phyloP scores from a whole-genome alignment of 2,329 filamentous ascomycete species.

The Trichoderma guizhouense region DNA sequence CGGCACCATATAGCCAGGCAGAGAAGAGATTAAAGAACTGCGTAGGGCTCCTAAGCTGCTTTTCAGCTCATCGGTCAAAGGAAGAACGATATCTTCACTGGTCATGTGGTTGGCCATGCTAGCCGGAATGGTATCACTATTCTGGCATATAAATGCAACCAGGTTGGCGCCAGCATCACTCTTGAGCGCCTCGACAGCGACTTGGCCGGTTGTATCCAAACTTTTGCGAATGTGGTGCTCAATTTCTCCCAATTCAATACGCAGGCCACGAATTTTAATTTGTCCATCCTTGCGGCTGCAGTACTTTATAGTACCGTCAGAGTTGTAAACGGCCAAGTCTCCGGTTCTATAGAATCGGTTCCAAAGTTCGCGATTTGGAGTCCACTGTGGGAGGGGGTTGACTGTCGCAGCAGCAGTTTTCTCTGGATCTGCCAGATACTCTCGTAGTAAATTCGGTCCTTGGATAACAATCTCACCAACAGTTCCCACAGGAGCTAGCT shows the following conservation, averaged over 20 bases:
- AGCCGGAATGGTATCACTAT: not conserved
- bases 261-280: slow-evolving; percentile 10
- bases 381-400: not conserved
- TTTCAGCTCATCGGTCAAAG: not conserved
- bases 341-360: slow-evolving; percentile 1
- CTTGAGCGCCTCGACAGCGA: slow-evolving; percentile 7
- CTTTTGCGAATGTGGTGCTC: not conserved
- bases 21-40: not conserved
- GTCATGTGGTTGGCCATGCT: not conserved
- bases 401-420: not conserved
- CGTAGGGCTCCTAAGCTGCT: not conserved
- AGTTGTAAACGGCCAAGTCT: slow-evolving; percentile 10
- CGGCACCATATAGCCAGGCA: slow-evolving; percentile 13
- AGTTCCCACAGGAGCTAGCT: not conserved
- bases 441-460: not conserved
- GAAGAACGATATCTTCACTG: not conserved
- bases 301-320: slow-evolving; percentile 7
- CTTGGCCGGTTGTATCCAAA: not conserved
- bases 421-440: not conserved
- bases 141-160: slow-evolving; percentile 1
- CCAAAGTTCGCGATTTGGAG: not conserved
- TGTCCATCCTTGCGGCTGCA: slow-evolving; percentile 6
- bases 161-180: not conserved
- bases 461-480: slow-evolving; percentile 11
- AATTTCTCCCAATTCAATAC: slow-evolving; percentile 16